Percentiles rank a stretch among this genome's conserved stretches.
phyloP scores from a whole-genome alignment of 2,329 filamentous ascomycete species.

The Pseudocercospora musae region DNA sequence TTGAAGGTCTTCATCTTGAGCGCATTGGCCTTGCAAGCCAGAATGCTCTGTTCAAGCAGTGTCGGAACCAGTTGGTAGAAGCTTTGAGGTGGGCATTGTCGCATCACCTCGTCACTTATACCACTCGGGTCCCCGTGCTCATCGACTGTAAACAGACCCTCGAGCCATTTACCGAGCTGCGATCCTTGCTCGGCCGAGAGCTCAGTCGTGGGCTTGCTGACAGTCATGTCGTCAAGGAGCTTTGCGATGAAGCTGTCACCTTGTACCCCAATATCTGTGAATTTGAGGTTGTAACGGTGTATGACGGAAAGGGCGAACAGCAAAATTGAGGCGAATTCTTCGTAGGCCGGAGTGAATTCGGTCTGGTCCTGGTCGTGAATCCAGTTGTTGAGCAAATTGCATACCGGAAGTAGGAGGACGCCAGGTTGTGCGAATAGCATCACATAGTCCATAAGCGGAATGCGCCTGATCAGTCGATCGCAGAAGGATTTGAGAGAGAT shows the following conservation, averaged over 20 bases:
- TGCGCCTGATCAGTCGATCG: constrained; percentile 67
- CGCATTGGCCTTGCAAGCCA: constrained; percentile 63
- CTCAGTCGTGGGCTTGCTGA: constrained; percentile 57
- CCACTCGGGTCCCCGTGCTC: constrained; percentile 54
- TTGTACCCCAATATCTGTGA: constrained; percentile 61
- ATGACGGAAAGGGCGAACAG: constrained; percentile 70
- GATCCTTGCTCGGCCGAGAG: constrained; percentile 63
- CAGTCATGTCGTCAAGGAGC: constrained; percentile 59
- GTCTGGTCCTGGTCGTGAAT: constrained; percentile 75
- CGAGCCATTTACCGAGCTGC: constrained; percentile 71
- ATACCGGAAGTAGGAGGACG: constrained; percentile 69
- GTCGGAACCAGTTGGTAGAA: constrained; percentile 77
- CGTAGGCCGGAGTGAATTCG: constrained; percentile 81
- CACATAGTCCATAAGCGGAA: constrained; percentile 69
- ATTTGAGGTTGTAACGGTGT: constrained; percentile 68
- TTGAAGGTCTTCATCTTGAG: constrained; percentile 69
- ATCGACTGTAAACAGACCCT: constrained; percentile 72
- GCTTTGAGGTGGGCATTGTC: constrained; percentile 75
- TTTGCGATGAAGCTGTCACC: constrained; percentile 66
- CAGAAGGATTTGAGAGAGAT: constrained; percentile 76
- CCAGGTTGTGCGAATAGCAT: constrained; percentile 70
- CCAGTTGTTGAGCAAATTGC: constrained; percentile 74
- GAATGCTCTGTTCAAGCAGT: constrained; percentile 70
- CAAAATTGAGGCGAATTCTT: constrained; percentile 77
- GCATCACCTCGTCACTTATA: constrained; percentile 76